Evolutionary conservation across 768 basidiomycete species (phyloP), one percentile per base, ranked within the genome.

Genomic region (Kwoniella bestiolae): DNA sequence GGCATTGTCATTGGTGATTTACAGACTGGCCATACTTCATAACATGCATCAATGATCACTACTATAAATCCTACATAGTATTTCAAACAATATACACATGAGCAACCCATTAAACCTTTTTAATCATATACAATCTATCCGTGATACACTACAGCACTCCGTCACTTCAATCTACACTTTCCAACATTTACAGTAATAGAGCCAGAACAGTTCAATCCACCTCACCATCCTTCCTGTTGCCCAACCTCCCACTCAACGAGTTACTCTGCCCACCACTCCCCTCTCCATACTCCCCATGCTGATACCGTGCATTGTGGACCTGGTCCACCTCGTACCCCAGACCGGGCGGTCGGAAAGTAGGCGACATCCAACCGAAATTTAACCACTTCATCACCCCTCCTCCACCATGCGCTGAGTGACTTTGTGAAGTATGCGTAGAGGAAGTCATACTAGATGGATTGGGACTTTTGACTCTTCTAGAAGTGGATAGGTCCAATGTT

Each of bases 361-460:
- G 52, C 18, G 35, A 55, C 44, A 35, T 63, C 62, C 52, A 63
- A n/a, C 63, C 63, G 29, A 56, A 64, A 51, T 52, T 56, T 32
- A 51, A 50, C 63, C 63, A 47, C 34, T 56, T 50, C 47, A 21
- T 49, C 6, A 25, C 25, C n/a, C 41, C 62, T 9, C 23, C 32
- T 32, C 11, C 11, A 21, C 14, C 31, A 26, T 32, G 29, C 3
- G 18, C 21, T 21, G 11, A n/a, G 8, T 45, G 18, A 57, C 8
- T 31, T 9, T 21, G 23, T 5, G 38, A 56, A 32, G 16, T 9
- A 32, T 6, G 3, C 14, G 23, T 8, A 57, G 46, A 49, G 3
- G 45, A 49, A 50, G 12, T 41, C 5, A 41, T 41, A 41, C 21
- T 26, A 21, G 45, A 47, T 32, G n/a, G 21, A 16, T 57, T 57